Evolutionary conservation across 352 stramenopile genomes (phyloP), one percentile per base, ranked within the genome.

Genomic region (Phytopythium litorale): DNA sequence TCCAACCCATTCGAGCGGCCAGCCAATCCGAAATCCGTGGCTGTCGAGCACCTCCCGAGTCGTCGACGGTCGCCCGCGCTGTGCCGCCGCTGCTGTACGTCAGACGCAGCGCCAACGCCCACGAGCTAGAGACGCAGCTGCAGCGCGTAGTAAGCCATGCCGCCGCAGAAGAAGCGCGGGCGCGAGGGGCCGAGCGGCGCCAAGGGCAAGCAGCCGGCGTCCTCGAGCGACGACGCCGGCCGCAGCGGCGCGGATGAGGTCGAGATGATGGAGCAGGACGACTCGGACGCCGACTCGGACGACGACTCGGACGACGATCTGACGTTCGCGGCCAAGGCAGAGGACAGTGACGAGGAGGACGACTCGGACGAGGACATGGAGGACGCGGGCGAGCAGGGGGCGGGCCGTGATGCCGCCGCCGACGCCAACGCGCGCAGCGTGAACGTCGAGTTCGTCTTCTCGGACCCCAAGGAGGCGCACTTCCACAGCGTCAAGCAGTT

Each of bases 401-500:
- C 58, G 9, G 58, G 23, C 9, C 16, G 5, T 18, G 42, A 60
- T 12, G 59, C 65, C 3, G 18, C 63, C 9, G 23, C 59, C 13
- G 38, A 57, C 23, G 33, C 11, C 3, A 38, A 38, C 33, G 33
- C 33, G 33, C 64, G 74, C 51, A 77, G 71, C 43, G 81, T 95
- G 46, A 85, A 76, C 63, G 79, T 96, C 28, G 83, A 94, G 32
- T 96, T 96, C 56, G 73, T 94, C 25, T 96, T 96, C 62, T 86
- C 73, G 25, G 87, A 96, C 69, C 83, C 85, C 32, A 77, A 78
- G 28, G 84, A 96, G 57, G 65, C 66, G 50, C 85, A 96, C 58
- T 96, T 91, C 67, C 84, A 96, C 77, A 92, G 81, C 55, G 81
- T 96, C 43, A 92, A 92, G 68, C 87, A 96, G 82, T 89, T 92